Base-by-base conservation (phyloP, 306 rosid genomes). In the Potentilla sterilis region DNA sequence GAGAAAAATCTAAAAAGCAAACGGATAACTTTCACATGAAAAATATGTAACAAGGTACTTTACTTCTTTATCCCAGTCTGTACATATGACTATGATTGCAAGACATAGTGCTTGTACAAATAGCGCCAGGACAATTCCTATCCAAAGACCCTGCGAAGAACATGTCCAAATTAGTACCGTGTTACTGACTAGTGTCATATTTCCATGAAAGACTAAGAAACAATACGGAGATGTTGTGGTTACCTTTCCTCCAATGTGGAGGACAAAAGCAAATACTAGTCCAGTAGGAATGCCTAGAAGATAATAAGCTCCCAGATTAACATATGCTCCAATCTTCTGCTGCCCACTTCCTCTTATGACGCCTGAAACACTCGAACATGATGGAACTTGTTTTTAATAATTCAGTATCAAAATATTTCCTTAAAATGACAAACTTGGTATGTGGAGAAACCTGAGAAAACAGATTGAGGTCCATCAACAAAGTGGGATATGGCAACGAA, bases 311-410 rank as follows among this genome's bases (percentile, higher is more conserved):
- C 62, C 62, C 32, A 55, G 62, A 21, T 82, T 86, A 44, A 75
- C 80, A 54, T 59, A 24, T 6, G 86, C 89, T 12, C 87, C 89
- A 54, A 83, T 59, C 72, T 83, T 86, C 65, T 86, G 86, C 81
- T 76, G 41, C 47, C 86, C 89, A 34, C 82, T 80, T 63, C 86
- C 86, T 77, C 83, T 75, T 13, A 65, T 34, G 32, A 61, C 69
- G 16, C 82, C 88, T 85, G 70, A 69, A 69, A 63, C 24, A 13
- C 38, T 14, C 16, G 7, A 24, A 24, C 19, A 7, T 37, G 19
- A 7, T 18, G 35, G 6, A 24, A 71, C 12, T 37, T 52, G 4
- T 9, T 71, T 15, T 57, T 0, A 73, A 14, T 51, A 6, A 16
- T 35, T 24, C 14, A n/a, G 11, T 18, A 41, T 3, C 22, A 3